Percentiles rank a stretch among this genome's conserved stretches.
Evolutionary conservation across 2,329 filamentous ascomycete species (phyloP).

Genomic region (Scedosporium boydii): DNA sequence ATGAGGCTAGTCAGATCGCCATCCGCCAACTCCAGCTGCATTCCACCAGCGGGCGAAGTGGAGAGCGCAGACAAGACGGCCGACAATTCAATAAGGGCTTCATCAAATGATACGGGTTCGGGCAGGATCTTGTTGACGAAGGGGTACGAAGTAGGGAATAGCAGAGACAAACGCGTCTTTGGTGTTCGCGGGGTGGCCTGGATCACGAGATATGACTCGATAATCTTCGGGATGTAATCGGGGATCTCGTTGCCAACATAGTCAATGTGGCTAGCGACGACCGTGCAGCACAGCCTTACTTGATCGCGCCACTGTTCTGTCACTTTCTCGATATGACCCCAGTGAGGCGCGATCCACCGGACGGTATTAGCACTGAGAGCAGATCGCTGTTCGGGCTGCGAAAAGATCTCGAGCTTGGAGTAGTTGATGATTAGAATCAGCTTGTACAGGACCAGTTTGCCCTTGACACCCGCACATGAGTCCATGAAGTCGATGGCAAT

Average conservation of each 20-base stretch:
- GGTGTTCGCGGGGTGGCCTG: constrained; percentile 42
- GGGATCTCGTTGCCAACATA: constrained; percentile 73
- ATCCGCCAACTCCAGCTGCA: constrained; percentile 66
- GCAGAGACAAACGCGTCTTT: constrained; percentile 65
- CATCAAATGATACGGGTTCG: constrained; percentile 60
- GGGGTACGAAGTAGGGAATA: constrained; percentile 85
- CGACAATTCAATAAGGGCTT: constrained; percentile 79
- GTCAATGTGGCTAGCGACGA: constrained; percentile 76
- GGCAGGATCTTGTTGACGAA: constrained; percentile 67
- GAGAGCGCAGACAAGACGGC: constrained; percentile 77
- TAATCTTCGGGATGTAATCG: constrained; percentile 81
- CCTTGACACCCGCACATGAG: constrained; percentile 76
- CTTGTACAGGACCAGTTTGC: constrained; percentile 86
- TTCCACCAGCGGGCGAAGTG: constrained; percentile 56
- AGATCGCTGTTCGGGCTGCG: constrained; percentile 63
- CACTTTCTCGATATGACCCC: constrained; percentile 66
- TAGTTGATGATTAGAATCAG: constrained; percentile 90
- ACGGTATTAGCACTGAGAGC: constrained; percentile 73
- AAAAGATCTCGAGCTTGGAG: constrained; percentile 71
- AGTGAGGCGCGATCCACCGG: constrained; percentile 86
- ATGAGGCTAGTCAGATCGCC: constrained; percentile 67
- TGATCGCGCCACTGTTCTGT: constrained; percentile 88
- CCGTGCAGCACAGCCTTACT: constrained; percentile 84
- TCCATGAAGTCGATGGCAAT: constrained; percentile 92
- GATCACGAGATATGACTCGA: constrained; percentile 79